Base-by-base conservation (phyloP, 331 rosid genomes). In the Cucumis variabilis region DNA sequence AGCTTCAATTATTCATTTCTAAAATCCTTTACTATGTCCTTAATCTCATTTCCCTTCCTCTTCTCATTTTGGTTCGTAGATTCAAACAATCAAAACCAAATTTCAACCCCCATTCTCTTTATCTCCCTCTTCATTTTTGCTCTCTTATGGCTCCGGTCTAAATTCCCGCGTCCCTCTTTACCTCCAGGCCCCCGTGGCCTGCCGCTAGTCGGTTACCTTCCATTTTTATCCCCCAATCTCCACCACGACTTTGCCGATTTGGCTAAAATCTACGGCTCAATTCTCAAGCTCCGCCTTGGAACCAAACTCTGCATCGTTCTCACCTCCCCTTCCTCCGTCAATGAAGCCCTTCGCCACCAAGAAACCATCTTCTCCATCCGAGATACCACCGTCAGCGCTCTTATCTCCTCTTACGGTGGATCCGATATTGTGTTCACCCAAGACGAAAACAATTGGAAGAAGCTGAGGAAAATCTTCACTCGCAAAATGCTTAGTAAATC, bases 171-270 rank as follows among this genome's bases (percentile, higher is more conserved):
- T 25, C 76, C 76, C 23, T 16, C 76, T 70, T 28, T 14, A 44
- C 76, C 76, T 27, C 76, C 76, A 8, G 92, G 90, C 8, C 93
- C 93, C 5, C 72, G 23, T 14, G 92, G 93, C 21, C 48, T 92
- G 21, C 95, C 93, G 11, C 14, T 93, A 1, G 16, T 92, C 2
- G 94, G 93, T 11, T 88, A 90, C 90, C 90, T 93, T 84, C 94
- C 94, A 2, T 87, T 88, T 87, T 33, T 92, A 23, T 82, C 88
- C 8, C 74, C 9, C 9, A 28, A 89, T 9, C 92, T 87, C n/a
- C 92, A 90, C 90, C 82, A 19, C 9, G 83, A 69, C 12, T 90
- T 91, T 50, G 51, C 87, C 25, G 24, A 86, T 4, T 41, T 89
- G 75, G 87, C 90, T 4, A 21, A 9, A 9, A 6, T 81, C 25